phyloP scores from a whole-genome alignment of 306 rosid species.

The Rubus parviflorus region DNA sequence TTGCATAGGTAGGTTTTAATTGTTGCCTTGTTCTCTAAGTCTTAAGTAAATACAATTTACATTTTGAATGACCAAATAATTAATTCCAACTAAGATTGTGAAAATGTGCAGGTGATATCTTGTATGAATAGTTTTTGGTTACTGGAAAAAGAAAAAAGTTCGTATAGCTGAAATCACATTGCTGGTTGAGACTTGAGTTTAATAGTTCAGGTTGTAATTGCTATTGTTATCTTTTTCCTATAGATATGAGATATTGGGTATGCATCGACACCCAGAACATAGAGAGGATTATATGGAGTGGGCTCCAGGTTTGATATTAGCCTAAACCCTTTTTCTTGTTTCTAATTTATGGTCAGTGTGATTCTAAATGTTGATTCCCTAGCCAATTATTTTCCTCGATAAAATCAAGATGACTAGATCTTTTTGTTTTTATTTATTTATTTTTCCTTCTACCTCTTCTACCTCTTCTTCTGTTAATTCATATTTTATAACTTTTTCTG shows the following conservation, averaged over 20 bases:
- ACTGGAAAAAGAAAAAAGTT: neutral
- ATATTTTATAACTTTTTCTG: neutral
- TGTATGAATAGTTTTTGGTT: neutral
- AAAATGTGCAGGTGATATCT: neutral
- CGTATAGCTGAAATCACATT: conserved; percentile 10
- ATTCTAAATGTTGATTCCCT: conserved; percentile 2
- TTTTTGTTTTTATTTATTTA: neutral
- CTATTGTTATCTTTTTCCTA: conserved; percentile 30
- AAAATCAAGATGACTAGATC: neutral
- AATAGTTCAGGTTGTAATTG: conserved; percentile 23
- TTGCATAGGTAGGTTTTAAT: neutral
- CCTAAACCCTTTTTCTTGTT: conserved; percentile 24
- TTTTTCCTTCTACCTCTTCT: neutral
- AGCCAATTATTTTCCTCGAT: neutral
- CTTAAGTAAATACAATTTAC: neutral
- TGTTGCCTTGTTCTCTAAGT: neutral
- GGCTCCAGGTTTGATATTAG: conserved; percentile 87
- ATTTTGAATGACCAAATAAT: neutral
- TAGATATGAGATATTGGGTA: conserved; percentile 82
- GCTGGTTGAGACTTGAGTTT: conserved; percentile 8
- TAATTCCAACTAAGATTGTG: neutral
- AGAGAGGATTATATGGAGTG: conserved; percentile 95
- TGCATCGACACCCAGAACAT: conserved; percentile 97
- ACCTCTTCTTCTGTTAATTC: neutral
- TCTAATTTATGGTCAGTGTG: conserved; percentile 1